Percentiles rank a stretch among this genome's conserved stretches.
Conservation (phyloP, 129 eudicot genomes). For the Glebionis coronaria region DNA sequence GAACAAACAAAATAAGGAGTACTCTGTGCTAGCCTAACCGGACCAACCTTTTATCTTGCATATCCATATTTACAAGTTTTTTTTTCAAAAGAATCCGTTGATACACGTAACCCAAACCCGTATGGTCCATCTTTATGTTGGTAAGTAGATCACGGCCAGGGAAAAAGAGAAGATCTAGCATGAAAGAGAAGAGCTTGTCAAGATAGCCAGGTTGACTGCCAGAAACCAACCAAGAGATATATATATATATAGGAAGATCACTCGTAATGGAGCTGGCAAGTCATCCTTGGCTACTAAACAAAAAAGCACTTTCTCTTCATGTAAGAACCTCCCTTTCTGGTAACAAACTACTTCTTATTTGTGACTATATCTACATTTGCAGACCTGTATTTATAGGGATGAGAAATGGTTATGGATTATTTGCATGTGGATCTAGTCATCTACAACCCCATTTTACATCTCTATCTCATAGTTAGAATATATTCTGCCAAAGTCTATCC, state of each 20-base stretch:
- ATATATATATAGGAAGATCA: conserved; percentile 14
- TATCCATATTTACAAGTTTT: no score
- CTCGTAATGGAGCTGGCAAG: conserved; percentile 30
- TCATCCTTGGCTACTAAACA: conserved; percentile 48
- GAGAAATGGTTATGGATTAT: no score
- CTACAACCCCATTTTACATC: neutral
- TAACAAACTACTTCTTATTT: neutral
- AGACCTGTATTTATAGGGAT: neutral
- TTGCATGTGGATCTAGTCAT: neutral
- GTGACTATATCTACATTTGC: neutral
- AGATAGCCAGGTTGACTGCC: no score
- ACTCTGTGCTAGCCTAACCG: no score
- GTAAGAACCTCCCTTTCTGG: conserved; percentile 17
- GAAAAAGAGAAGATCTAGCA: conserved; percentile 20
- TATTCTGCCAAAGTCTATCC: neutral
- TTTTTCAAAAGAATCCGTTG: no score
- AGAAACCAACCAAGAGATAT: no score
- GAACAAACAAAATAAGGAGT: no score
- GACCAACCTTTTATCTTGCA: no score
- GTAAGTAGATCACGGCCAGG: neutral
- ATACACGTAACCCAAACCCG: no score
- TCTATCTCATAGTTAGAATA: neutral
- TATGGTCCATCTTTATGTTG: no score
- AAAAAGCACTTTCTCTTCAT: conserved; percentile 23
- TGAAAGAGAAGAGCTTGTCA: no score